These are phyloP conservation scores for Moesziomyces globuligerus DNA, from an alignment of 1,284 basidiomycete genomes.

Conservation along the genomic window DNA sequence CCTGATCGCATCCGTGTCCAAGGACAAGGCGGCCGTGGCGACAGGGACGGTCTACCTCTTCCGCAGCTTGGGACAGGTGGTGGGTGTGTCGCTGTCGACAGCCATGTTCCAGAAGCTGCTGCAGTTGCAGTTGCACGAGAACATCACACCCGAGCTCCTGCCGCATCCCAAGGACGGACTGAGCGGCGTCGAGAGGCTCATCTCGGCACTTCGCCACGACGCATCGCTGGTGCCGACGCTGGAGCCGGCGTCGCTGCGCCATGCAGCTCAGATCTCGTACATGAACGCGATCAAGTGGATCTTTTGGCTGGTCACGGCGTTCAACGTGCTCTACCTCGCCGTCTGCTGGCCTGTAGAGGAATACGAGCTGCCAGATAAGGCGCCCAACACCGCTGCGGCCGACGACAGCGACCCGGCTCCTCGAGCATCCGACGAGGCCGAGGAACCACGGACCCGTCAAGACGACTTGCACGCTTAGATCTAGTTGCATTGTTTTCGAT, in stretches of 20 bases:
- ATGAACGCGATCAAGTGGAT: conserved; percentile 82
- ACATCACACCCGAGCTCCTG: conserved; percentile 73
- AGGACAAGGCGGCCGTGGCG: conserved; percentile 75
- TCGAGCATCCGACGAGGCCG: not conserved
- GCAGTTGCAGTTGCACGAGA: conserved; percentile 73
- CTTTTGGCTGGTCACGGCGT: conserved; percentile 81
- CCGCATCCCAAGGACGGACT: conserved; percentile 63
- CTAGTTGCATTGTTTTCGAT: not conserved
- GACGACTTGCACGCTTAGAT: not conserved
- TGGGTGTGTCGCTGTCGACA: conserved; percentile 80
- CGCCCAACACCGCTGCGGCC: conserved; percentile 10
- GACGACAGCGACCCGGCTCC: not conserved
- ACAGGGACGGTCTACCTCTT: conserved; percentile 84
- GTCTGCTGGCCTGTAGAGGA: conserved; percentile 39
- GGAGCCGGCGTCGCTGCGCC: conserved; percentile 71
- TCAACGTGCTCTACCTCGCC: conserved; percentile 70
- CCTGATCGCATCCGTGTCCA: conserved; percentile 51
- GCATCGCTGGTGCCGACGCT: conserved; percentile 81
- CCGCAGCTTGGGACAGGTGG: conserved; percentile 78
- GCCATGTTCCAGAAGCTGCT: conserved; percentile 81
- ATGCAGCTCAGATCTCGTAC: conserved; percentile 83
- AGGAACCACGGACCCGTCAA: not conserved
- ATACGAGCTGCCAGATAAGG: conserved; percentile 31
- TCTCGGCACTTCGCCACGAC: conserved; percentile 78
- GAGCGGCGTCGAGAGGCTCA: conserved; percentile 71